Conservation (phyloP, 208 protist genomes). For the Trypanosoma conorhini region DNA sequence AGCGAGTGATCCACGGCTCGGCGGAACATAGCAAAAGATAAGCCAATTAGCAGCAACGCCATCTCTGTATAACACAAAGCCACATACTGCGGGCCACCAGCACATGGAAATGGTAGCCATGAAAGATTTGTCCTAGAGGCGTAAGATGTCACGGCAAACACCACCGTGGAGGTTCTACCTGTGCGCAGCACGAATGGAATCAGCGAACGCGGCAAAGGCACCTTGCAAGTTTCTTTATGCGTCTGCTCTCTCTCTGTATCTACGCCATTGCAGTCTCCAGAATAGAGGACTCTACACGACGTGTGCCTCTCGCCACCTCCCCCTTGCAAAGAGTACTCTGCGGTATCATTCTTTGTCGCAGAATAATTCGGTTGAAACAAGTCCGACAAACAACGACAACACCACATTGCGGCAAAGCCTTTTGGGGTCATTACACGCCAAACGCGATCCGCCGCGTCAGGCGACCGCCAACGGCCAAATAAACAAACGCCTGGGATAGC, state of each 20-base stretch:
- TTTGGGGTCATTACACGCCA: conserved; percentile 29
- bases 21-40: conserved; percentile 1
- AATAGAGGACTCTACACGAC: not conserved
- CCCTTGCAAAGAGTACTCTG: not conserved
- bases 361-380: not conserved
- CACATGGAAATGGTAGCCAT: conserved; percentile 25
- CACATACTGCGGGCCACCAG: conserved; percentile 24
- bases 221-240: not conserved
- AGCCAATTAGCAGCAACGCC: not conserved
- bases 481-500: conserved; percentile 6
- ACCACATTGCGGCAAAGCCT: conserved; percentile 24
- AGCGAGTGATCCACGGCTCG: not conserved
- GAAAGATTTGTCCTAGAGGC: conserved; percentile 12
- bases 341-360: not conserved
- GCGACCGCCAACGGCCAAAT: conserved; percentile 3
- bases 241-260: not conserved
- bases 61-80: conserved; percentile 27
- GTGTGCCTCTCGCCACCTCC: not conserved
- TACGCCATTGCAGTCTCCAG: not conserved
- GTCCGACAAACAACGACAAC: conserved; percentile 2
- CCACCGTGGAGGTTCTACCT: conserved; percentile 5
- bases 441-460: conserved; percentile 16
- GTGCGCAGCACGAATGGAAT: not conserved
- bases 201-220: not conserved
- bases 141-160: conserved; percentile 17